Conservation (phyloP, 306 rosid genomes). For the Ormosia semicastrata region DNA sequence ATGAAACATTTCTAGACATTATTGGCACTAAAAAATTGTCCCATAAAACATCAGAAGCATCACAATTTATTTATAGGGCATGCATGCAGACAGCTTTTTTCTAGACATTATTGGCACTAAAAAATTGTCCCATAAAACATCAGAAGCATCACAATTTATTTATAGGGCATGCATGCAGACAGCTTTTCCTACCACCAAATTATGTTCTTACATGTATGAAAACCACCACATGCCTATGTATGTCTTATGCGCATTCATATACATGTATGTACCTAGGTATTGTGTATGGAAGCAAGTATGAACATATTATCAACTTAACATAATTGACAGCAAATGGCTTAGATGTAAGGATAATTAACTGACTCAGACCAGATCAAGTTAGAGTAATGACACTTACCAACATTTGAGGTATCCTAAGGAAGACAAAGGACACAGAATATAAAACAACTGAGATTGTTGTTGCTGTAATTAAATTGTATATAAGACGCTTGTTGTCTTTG, state of each 20-base stretch:
- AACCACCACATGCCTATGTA: not conserved
- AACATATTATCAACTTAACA: not conserved
- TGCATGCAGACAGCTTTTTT: not conserved
- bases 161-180: not conserved
- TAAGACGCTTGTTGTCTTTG: conserved; percentile 79
- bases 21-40: not conserved
- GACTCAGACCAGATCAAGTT: not conserved
- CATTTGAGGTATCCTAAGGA: conserved; percentile 62
- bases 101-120: not conserved
- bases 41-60: not conserved
- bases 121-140: not conserved
- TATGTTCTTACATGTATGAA: not conserved
- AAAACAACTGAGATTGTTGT: conserved; percentile 59
- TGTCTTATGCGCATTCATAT: not conserved
- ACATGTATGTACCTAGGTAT: not conserved
- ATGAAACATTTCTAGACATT: not conserved
- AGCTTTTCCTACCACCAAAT: not conserved
- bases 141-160: not conserved
- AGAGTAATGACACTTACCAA: conserved; percentile 48
- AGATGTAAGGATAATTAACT: not conserved
- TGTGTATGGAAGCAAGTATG: not conserved
- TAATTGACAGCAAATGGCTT: not conserved
- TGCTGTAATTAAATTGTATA: conserved; percentile 57
- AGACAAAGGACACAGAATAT: conserved; percentile 71
- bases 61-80: not conserved